A percentile compares a stretch with the other conserved stretches of the same genome.
phyloP scores from a whole-genome alignment of 805 yeast species.

The Zygosaccharomyces bailii region DNA sequence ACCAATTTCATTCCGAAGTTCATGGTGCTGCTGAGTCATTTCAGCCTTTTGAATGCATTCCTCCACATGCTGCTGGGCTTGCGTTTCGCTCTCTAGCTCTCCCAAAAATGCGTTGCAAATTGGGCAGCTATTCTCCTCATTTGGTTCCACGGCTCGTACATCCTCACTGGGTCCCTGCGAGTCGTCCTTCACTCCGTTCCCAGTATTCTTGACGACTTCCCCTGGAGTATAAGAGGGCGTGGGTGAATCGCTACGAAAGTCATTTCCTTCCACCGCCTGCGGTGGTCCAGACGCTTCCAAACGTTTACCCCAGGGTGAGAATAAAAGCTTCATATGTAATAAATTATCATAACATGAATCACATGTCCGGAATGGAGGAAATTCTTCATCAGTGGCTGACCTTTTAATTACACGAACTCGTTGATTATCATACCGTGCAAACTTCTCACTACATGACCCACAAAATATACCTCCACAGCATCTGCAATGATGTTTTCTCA shows the following conservation, averaged over 20 bases:
- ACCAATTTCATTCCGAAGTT: conserved; percentile 48
- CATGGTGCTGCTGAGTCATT: conserved; percentile 48
- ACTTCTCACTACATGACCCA: conserved; percentile 33
- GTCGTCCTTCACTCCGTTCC: conserved; percentile 10
- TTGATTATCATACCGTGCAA: conserved; percentile 28
- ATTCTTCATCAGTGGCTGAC: conserved; percentile 30
- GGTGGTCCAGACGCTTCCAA: conserved; percentile 10
- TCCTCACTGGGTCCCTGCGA: conserved; percentile 10
- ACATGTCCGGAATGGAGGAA: conserved; percentile 58
- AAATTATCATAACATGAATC: conserved; percentile 53
- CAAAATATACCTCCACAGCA: conserved; percentile 67
- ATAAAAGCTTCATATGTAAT: conserved; percentile 22
- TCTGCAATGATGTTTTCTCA: conserved; percentile 66
- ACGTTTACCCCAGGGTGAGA: conserved; percentile 22
- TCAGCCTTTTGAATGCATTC: conserved; percentile 61
- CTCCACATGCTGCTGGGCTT: conserved; percentile 64
- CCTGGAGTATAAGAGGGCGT: conserved; percentile 11
- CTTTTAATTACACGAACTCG: conserved; percentile 29
- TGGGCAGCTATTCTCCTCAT: conserved; percentile 40
- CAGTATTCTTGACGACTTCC: conserved; percentile 36
- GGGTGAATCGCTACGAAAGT: conserved; percentile 8
- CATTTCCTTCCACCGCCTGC: background rate
- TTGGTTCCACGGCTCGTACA: conserved; percentile 10
- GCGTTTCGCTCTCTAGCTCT: conserved; percentile 17
- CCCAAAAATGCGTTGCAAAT: conserved; percentile 32